Conservation (phyloP, 208 protist species). For the Polymyxa betae region DNA sequence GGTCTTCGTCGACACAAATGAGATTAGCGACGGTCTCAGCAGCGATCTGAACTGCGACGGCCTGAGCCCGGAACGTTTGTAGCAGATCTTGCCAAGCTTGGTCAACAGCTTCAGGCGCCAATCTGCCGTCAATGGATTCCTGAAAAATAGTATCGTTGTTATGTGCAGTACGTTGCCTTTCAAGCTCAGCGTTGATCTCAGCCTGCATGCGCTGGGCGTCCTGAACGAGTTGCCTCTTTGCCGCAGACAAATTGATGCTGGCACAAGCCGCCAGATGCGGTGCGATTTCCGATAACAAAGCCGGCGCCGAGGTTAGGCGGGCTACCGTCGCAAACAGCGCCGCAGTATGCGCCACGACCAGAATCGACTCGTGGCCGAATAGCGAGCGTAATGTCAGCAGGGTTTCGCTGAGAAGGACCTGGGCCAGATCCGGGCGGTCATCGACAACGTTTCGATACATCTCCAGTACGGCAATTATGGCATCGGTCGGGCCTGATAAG, state of each 20-base stretch:
- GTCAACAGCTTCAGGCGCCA: not conserved
- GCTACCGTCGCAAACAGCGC: not conserved
- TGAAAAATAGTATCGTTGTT: conserved; percentile 37
- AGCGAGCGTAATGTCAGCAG: not conserved
- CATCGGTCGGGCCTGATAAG: too few relatives aligned
- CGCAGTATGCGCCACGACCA: not conserved
- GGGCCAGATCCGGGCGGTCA: not conserved
- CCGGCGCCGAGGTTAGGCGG: not conserved
- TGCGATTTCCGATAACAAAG: not conserved
- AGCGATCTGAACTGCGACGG: not conserved
- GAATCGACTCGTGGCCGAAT: not conserved
- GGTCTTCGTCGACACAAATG: conserved; percentile 15
- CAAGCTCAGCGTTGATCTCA: not conserved
- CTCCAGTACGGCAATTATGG: too few relatives aligned
- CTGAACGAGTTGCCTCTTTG: not conserved
- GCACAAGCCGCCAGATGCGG: not conserved
- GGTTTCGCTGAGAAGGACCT: not conserved
- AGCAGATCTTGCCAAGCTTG: not conserved
- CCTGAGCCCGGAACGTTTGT: not conserved
- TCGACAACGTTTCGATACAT: not conserved
- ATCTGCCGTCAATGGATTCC: not conserved
- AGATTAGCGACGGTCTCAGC: conserved; percentile 11
- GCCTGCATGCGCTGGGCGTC: too few relatives aligned
- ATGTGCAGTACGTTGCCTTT: not conserved
- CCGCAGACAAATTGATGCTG: not conserved